A percentile compares a stretch with the other conserved stretches of the same genome.
Conservation (phyloP, 2,329 filamentous ascomycete species). For the Colletotrichum sp. region DNA sequence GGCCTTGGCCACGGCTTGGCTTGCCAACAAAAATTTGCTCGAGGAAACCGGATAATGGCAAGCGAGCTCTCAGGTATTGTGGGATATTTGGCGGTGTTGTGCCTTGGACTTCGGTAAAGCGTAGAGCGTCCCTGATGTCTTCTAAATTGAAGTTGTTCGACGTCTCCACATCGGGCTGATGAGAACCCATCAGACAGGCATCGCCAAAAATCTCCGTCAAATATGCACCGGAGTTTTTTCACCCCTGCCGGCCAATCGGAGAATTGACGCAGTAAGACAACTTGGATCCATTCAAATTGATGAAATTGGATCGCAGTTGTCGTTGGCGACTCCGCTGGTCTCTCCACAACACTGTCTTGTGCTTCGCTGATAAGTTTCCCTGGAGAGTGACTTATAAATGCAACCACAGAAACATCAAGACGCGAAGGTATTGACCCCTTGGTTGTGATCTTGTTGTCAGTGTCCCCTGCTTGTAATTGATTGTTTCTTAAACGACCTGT, state of each 20-base stretch:
- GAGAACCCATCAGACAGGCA: conserved; percentile 10
- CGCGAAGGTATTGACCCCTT: not conserved
- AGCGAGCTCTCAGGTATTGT: not conserved
- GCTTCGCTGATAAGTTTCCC: not conserved
- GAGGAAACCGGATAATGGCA: not conserved
- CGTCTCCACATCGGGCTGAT: conserved; percentile 13
- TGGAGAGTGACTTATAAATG: not conserved
- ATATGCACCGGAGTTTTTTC: conserved; percentile 16
- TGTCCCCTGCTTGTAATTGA: not conserved
- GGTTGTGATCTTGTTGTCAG: not conserved
- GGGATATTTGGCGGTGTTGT: not conserved
- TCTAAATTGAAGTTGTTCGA: not conserved
- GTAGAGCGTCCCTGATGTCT: not conserved
- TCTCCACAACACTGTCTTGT: conserved; percentile 6
- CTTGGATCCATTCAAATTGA: conserved; percentile 7
- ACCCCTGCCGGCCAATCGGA: conserved; percentile 19
- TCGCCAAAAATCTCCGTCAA: conserved; percentile 16
- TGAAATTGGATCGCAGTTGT: conserved; percentile 7
- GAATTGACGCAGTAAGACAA: conserved; percentile 6
- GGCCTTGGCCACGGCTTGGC: not conserved
- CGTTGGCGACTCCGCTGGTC: not conserved
- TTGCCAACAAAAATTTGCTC: not conserved
- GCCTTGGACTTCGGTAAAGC: not conserved
- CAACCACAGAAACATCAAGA: not conserved
- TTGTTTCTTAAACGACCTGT: not conserved